Evolutionary conservation across 176 grass and related monocot species (phyloP).

Genomic region (Ananas comosus): DNA sequence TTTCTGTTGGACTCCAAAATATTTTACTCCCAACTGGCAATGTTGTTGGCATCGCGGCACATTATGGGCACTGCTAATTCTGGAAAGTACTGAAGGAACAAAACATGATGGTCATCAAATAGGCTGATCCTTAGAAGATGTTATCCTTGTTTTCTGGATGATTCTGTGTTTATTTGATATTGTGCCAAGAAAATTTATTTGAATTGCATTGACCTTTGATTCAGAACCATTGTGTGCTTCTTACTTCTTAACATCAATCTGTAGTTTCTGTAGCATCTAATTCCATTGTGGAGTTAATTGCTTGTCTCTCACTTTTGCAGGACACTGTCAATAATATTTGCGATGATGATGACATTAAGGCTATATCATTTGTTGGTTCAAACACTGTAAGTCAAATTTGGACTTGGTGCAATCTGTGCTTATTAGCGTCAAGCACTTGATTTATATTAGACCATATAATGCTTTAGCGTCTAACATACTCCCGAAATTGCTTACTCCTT

Average conservation of each 20-base stretch:
- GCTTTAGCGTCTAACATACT: background rate
- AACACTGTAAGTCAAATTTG: conserved; percentile 68
- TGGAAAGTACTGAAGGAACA: background rate
- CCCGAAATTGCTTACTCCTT: background rate
- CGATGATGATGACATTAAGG: conserved; percentile 83
- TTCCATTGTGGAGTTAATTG: background rate
- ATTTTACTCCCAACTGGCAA: background rate
- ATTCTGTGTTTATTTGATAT: background rate
- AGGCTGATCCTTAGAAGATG: background rate
- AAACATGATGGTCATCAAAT: background rate
- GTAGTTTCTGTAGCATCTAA: background rate
- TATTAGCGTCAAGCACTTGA: background rate
- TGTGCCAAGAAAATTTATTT: background rate
- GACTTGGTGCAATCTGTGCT: conserved; percentile 5
- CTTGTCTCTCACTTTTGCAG: conserved; percentile 34
- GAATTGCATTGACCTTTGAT: background rate
- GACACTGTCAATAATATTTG: conserved; percentile 98
- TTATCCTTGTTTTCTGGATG: background rate
- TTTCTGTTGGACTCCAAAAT: background rate
- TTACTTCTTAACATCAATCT: background rate
- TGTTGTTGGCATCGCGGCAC: background rate
- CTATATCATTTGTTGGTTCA: conserved; percentile 97
- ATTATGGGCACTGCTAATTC: background rate
- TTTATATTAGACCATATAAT: background rate
- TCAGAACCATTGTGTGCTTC: background rate